Percentiles rank a stretch among this genome's conserved stretches.
These are phyloP conservation scores for Dendrothele bispora DNA, from an alignment of 768 basidiomycete species.

Conservation along the genomic window DNA sequence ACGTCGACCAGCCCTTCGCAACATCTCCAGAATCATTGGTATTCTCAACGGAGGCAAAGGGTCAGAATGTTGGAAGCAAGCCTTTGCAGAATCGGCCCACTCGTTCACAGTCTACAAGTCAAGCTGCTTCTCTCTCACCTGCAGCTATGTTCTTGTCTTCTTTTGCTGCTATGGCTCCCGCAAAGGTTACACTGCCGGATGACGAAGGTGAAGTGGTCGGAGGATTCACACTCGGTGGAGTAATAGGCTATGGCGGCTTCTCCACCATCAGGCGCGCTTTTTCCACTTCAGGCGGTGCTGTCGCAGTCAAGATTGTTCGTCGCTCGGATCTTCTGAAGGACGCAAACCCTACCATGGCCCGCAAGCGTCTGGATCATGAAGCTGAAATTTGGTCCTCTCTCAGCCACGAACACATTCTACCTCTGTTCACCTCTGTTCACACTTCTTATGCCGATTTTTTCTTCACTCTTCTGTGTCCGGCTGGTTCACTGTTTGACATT, in stretches of 20 bases:
- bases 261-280: conserved; percentile 75
- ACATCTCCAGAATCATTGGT: not conserved
- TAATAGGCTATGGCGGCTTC: conserved; percentile 81
- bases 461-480: conserved; percentile 81
- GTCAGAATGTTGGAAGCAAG: not conserved
- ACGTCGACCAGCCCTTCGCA: too few relatives aligned
- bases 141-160: conserved; percentile 75
- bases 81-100: not conserved
- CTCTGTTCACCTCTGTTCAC: conserved; percentile 68
- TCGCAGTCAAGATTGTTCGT: conserved; percentile 84
- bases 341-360: conserved; percentile 43
- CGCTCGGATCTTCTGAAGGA: conserved; percentile 56
- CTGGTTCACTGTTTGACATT: conserved; percentile 83
- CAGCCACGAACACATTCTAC: conserved; percentile 84
- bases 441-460: conserved; percentile 71
- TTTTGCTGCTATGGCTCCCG: conserved; percentile 45
- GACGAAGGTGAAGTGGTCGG: conserved; percentile 66
- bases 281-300: conserved; percentile 59
- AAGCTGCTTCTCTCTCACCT: conserved; percentile 44
- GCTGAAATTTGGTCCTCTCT: conserved; percentile 71
- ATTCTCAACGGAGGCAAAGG: not conserved
- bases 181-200: conserved; percentile 46
- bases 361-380: conserved; percentile 68
- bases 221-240: conserved; percentile 72
- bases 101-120: not conserved